Evolutionary conservation across 1,284 basidiomycete species (phyloP), one percentile per base, ranked within the genome.

Genomic region (Pascua sp.): DNA sequence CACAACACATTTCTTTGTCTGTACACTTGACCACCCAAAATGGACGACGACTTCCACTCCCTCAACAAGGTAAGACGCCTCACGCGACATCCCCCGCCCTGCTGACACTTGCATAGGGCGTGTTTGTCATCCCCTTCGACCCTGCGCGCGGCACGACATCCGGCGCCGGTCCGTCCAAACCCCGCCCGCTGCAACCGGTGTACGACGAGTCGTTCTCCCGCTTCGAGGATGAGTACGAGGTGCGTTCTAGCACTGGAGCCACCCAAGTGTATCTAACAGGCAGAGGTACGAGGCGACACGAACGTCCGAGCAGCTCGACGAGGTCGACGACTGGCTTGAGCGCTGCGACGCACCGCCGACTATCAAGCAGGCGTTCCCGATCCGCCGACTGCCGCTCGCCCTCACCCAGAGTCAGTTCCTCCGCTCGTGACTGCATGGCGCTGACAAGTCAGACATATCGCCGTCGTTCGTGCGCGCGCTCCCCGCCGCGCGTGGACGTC

Each of bases 291-390:
- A 70, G 50, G 36, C 41, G 11, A 53, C 59, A 3, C 51, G 57
- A 24, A 65, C 65, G 15, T 51, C 51, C 8, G 64, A 69, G 44
- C 71, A 72, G 49, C 51, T 73, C 2, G 69, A 69, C 39, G 68
- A 68, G 51, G 64, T 75, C 18, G 47, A 51, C 5, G 65, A 68
- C 43, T 75, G 73, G 73, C 55, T 75, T 4, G 63, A 68, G 12
- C 47, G 62, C 17, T 59, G 60, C 48, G 53, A 51, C 12, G 51
- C 49, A 9, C 47, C 67, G 18, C 55, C 64, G 5, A 3, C 63
- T 5, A 52, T 75, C 11, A 53, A 53, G 17, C 50, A 49, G 13
- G 37, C 61, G 5, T 58, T 62, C 11, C 52, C 57, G 1, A 61
- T 65, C 2, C 56, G 63, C 16, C 56, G 73, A 8, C 49, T 75